A percentile compares a stretch with the other conserved stretches of the same genome.
Conservation (phyloP, 2,329 filamentous ascomycete species). For the Botrytis deweyae region DNA sequence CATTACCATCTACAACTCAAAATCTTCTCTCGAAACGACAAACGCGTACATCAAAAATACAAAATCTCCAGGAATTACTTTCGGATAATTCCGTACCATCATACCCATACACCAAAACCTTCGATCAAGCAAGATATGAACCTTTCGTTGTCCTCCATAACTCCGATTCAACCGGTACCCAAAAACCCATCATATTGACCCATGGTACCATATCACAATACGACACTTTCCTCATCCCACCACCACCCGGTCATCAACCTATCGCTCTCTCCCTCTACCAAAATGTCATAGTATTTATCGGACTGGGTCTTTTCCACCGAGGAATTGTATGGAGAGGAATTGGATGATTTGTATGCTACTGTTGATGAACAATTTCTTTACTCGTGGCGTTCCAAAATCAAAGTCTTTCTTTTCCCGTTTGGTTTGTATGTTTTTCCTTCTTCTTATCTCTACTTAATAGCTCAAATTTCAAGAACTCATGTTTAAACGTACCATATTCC, state of each 20-base stretch:
- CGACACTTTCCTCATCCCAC: neutral
- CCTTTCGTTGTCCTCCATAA: neutral
- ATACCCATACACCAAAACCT: neutral
- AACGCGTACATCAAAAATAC: neutral
- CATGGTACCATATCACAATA: neutral
- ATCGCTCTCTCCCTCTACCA: neutral
- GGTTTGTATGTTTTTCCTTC: rapidly evolving
- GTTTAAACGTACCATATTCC: too few relatives aligned
- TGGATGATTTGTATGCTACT: conserved; percentile 13
- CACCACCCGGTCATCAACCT: neutral
- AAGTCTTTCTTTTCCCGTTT: too few relatives aligned
- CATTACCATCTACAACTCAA: neutral
- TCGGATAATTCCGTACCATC: neutral
- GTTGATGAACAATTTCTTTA: too few relatives aligned
- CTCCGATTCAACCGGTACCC: neutral
- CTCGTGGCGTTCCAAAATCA: too few relatives aligned
- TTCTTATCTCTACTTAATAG: too few relatives aligned
- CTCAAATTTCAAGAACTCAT: too few relatives aligned
- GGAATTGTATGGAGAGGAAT: conserved; percentile 16
- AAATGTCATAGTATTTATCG: neutral
- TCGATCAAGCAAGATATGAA: neutral
- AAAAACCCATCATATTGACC: neutral
- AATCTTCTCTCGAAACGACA: neutral
- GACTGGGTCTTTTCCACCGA: neutral
- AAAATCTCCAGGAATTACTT: neutral